Evolutionary conservation across 257 asterid species (phyloP).

Genomic region (Solanum bulbocastanum): DNA sequence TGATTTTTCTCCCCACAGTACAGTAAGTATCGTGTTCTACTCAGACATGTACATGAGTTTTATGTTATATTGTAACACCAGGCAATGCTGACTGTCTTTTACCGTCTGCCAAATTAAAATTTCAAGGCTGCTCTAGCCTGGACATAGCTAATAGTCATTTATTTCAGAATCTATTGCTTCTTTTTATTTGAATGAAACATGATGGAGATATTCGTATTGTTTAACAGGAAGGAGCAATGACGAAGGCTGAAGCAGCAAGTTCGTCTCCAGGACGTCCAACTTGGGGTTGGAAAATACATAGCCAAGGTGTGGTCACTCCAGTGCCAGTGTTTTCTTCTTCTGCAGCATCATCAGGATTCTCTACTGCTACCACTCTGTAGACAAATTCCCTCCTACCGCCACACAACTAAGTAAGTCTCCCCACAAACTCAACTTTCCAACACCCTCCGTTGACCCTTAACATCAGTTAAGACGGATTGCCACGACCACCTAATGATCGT

Average conservation of each 20-base stretch:
- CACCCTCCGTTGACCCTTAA: slow-evolving; percentile 20
- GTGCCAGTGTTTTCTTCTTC: slow-evolving; percentile 40
- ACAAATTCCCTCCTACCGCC: slow-evolving; percentile 25
- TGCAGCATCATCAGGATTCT: slow-evolving; percentile 99
- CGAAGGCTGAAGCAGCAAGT: slow-evolving; percentile 29
- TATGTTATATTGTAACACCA: background rate
- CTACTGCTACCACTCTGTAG: slow-evolving; percentile 31
- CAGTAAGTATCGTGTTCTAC: slow-evolving; percentile 21
- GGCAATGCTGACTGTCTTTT: background rate
- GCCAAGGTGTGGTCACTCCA: slow-evolving; percentile 34
- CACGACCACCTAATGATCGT: background rate
- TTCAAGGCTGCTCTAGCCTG: background rate
- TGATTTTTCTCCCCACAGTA: slow-evolving; percentile 38
- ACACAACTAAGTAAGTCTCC: slow-evolving; percentile 22
- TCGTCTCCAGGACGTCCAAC: slow-evolving; percentile 41
- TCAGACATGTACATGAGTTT: background rate
- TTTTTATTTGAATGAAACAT: background rate
- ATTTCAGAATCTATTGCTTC: background rate
- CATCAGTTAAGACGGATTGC: slow-evolving; percentile 5
- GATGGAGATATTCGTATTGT: background rate
- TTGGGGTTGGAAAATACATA: slow-evolving; percentile 54
- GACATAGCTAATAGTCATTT: background rate
- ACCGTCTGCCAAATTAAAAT: background rate
- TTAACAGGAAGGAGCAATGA: slow-evolving; percentile 42
- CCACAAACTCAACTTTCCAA: slow-evolving; percentile 20